phyloP scores from a whole-genome alignment of 305 asterid species.

The Ilex paraguariensis region DNA sequence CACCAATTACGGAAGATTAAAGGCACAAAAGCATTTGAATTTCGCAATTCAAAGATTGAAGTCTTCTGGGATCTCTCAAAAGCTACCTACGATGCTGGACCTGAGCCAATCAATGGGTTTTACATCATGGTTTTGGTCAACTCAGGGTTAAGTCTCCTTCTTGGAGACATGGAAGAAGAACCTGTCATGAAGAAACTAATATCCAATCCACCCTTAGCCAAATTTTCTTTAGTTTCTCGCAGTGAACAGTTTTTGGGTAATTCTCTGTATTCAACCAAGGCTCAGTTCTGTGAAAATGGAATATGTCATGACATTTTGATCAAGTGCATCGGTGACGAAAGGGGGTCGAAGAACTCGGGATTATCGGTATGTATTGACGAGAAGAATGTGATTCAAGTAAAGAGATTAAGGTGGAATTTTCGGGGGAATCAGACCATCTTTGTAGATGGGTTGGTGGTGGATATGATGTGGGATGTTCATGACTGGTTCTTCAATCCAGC shows the following conservation, averaged over 20 bases:
- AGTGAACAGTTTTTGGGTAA: conserved; percentile 47
- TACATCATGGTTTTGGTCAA: conserved; percentile 40
- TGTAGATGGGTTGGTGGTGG: conserved; percentile 67
- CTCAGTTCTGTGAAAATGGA: conserved; percentile 50
- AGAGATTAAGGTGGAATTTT: conserved; percentile 82
- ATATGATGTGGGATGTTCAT: conserved; percentile 92
- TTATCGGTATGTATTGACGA: conserved; percentile 54
- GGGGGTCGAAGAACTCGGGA: conserved; percentile 15
- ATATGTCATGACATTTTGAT: conserved; percentile 50
- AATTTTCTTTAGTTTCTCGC: conserved; percentile 41
- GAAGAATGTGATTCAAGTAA: conserved; percentile 62
- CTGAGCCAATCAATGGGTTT: conserved; percentile 58
- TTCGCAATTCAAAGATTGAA: conserved; percentile 22
- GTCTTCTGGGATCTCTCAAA: conserved; percentile 65
- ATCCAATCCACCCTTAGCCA: conserved; percentile 13
- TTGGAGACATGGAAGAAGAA: conserved; percentile 50
- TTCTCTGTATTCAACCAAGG: conserved; percentile 48
- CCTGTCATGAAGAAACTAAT: conserved; percentile 20
- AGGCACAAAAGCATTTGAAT: conserved; percentile 1
- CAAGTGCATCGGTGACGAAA: conserved; percentile 27
- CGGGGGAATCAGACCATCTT: conserved; percentile 77
- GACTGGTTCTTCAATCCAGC: conserved; percentile 51
- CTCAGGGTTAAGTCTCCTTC: conserved; percentile 39
- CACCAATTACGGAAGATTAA: background rate
- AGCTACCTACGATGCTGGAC: conserved; percentile 49